Evolutionary conservation across 495 filamentous ascomycete genomes (phyloP).

Genomic region (Penicillium verhagenii): DNA sequence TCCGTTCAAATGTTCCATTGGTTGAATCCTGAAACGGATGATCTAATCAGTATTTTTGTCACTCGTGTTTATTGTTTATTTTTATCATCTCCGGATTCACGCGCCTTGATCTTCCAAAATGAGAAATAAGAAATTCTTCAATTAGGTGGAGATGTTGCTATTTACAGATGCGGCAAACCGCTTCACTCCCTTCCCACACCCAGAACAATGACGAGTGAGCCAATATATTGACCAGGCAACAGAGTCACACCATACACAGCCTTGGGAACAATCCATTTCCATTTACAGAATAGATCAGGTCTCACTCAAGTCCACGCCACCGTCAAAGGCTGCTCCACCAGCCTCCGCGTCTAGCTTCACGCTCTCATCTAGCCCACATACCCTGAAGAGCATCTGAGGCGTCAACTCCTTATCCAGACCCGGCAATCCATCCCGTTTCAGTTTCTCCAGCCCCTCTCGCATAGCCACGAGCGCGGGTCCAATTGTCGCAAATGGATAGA

Average conservation of each 20-base stretch:
- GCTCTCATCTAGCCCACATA: slow-evolving; percentile 59
- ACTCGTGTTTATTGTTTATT: neutral
- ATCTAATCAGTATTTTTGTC: neutral
- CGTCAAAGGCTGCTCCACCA: slow-evolving; percentile 51
- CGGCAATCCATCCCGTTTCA: slow-evolving; percentile 50
- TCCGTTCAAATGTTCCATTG: slow-evolving; percentile 4
- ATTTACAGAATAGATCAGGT: slow-evolving; percentile 4
- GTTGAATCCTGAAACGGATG: slow-evolving; percentile 12
- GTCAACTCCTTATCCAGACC: slow-evolving; percentile 47
- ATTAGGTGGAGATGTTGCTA: slow-evolving; percentile 18
- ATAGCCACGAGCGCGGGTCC: slow-evolving; percentile 54
- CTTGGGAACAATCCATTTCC: neutral
- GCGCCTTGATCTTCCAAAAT: slow-evolving; percentile 7
- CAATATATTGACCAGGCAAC: neutral
- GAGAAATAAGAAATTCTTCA: neutral
- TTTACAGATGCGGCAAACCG: slow-evolving; percentile 14
- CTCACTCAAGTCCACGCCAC: slow-evolving; percentile 35
- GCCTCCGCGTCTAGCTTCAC: slow-evolving; percentile 57
- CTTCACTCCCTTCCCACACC: slow-evolving; percentile 8
- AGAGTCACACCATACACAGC: neutral
- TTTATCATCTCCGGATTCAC: neutral
- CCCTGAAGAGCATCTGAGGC: slow-evolving; percentile 54
- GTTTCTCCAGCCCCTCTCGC: slow-evolving; percentile 44
- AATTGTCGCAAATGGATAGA: slow-evolving; percentile 56
- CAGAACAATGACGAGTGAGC: neutral